Base-by-base conservation (phyloP, 805 yeast species). In the Jamesozyma hellenica region DNA sequence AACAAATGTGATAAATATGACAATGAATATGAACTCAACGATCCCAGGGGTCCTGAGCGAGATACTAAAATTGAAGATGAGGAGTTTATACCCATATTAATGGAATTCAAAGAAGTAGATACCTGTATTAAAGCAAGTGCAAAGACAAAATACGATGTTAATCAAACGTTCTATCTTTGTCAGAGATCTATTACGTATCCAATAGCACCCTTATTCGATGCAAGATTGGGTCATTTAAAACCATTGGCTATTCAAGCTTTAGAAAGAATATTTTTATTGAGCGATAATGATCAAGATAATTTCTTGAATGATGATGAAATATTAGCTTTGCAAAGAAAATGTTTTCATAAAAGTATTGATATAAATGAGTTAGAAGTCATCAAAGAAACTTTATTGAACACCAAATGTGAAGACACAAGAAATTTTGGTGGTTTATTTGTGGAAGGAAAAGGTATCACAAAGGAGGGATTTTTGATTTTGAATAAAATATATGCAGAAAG, bases 171-270 rank as follows among this genome's bases (percentile, higher is more conserved):
- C 49, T 92, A 92, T 58, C 65, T 92, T 13, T 92, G 99, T 53
- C 95, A 88, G 56, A 63, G 96, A 36, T 90, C 97, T 0, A 87
- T 90, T 0, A 82, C 90, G 0, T 87, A 84, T 58, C 98, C 99
- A 0, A 73, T 92, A 9, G 79, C 96, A 0, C 98, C 99, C 1
- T 60, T 92, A 19, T 92, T 80, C 53, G 97, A 92, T 57, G 78
- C 95, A n/a, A 85, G 87, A 51, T 86, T 82, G 44, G 90, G 92
- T 1, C 73, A 68, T 35, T 64, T 92, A 50, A 90, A 88, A 52
- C 86, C 88, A 0, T 68, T 77, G 10, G 87, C 95, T 0, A 65
- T 75, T 0, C 67, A 71, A 2, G 97, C 97, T 0, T 64, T 92
- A 34, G 75, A 75, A 42, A 66, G 98, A 39, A 75, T 94, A 1